phyloP scores from a whole-genome alignment of 345 rosid species.

The Cardiospermum halicacabum region DNA sequence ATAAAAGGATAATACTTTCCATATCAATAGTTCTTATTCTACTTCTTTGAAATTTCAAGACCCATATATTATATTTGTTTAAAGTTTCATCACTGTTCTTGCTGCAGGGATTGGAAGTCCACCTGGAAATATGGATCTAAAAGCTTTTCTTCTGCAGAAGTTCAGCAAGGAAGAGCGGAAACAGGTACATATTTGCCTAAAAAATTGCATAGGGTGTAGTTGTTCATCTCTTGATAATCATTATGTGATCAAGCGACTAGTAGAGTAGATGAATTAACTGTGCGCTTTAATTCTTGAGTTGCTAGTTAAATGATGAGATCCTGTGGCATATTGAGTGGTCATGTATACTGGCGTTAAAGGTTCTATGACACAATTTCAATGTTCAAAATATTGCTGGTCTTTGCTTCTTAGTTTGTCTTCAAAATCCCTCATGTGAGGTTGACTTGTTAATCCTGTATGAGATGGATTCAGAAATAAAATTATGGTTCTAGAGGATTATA shows the following conservation, averaged over 20 bases:
- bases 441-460: no score
- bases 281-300: neutral
- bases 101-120: slow-evolving; percentile 79
- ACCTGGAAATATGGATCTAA: slow-evolving; percentile 90
- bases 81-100: neutral
- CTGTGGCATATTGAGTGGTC: neutral
- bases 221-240: neutral
- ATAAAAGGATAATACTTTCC: neutral
- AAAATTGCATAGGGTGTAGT: neutral
- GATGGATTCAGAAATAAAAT: no score
- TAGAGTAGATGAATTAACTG: neutral
- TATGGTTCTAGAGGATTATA: no score
- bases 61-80: neutral
- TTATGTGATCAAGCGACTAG: neutral
- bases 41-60: neutral
- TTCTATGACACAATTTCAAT: neutral
- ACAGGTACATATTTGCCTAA: slow-evolving; percentile 38
- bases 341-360: neutral
- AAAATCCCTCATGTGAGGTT: no score
- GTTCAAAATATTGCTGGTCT: neutral
- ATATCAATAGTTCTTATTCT: neutral
- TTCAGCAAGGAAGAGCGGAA: slow-evolving; percentile 63
- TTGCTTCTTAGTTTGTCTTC: neutral
- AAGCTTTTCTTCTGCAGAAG: slow-evolving; percentile 83
- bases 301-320: neutral